Evolutionary conservation across 2,329 filamentous ascomycete genomes (phyloP), one percentile per base, ranked within the genome.

Genomic region (Neopestalotiopsis sp.): DNA sequence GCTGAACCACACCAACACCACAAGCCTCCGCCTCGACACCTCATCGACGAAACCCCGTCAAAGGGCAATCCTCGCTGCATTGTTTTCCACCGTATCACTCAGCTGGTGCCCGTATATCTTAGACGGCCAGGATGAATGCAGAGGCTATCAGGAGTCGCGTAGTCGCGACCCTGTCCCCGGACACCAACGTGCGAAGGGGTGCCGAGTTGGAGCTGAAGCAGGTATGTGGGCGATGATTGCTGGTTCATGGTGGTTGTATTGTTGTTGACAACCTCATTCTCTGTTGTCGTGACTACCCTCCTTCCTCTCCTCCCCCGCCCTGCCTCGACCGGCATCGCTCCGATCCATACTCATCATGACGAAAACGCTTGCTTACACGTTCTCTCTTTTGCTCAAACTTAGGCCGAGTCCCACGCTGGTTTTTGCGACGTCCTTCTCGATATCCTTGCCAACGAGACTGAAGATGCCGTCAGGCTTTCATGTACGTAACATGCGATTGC

Each of bases 401-500:
- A 98, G 94, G 94, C 96, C 79, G 95, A 98, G 85, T 91, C 94
- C 75, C 91, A 95, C 81, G 87, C 92, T 71, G 95, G 95, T 73
- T 98, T 99, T 82, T 92, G 93, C 79, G 93, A 96, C 81, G 93
- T 94, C 75, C 90, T 98, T 71, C 87, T 98, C 77, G 94, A 97
- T 79, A 94, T 99, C 77, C 86, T 98, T 75, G 92, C 97, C 83
- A 88, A 89, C 71, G 96, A 99, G 83, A 92, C 95, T 82, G 93
- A 97, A 75, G 87, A 90, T 76, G 91, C 91, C 72, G 90, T 98
- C 74, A 92, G 95, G 77, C 88, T 98, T 69, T 95, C 95, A 71
- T 94, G 95, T 98, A 92, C 78, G 91, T 84, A 38, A 62, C 32
- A 62, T 62, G 59, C 59, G 40, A 59, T 20, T 34, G 57, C 57